These are phyloP conservation scores for Termitomyces sp. DNA, from an alignment of 768 basidiomycete species.

Conservation along the genomic window DNA sequence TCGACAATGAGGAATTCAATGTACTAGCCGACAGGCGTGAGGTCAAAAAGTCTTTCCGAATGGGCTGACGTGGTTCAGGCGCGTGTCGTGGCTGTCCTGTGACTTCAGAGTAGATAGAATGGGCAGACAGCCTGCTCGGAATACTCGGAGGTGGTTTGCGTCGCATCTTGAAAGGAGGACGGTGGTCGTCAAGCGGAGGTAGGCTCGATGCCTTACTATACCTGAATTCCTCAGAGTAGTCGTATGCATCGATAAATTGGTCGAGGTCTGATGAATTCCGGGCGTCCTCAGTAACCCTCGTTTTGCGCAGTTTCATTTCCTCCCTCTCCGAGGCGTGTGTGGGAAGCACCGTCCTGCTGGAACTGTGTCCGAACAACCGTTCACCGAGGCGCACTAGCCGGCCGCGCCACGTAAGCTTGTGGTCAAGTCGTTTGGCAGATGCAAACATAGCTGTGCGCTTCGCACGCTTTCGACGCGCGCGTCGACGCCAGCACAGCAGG, in stretches of 20 bases:
- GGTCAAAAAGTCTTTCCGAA: slow-evolving; percentile 41
- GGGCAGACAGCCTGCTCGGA: slow-evolving; percentile 33
- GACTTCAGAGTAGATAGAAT: slow-evolving; percentile 63
- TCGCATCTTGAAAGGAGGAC: slow-evolving; percentile 7
- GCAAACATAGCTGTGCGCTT: slow-evolving; percentile 67
- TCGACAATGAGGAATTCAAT: slow-evolving; percentile 31
- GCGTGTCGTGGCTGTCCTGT: slow-evolving; percentile 58
- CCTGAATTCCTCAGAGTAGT: slow-evolving; percentile 38
- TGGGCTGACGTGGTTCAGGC: slow-evolving; percentile 74
- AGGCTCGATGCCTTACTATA: slow-evolving; percentile 36
- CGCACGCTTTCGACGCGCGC: slow-evolving; percentile 63
- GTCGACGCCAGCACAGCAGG: slow-evolving; percentile 67
- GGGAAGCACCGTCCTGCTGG: slow-evolving; percentile 16
- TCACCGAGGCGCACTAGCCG: slow-evolving; percentile 55
- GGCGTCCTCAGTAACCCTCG: slow-evolving; percentile 48
- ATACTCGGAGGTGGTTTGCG: slow-evolving; percentile 14
- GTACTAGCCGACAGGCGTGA: slow-evolving; percentile 50
- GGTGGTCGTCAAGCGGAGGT: slow-evolving; percentile 30
- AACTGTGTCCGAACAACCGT: slow-evolving; percentile 49
- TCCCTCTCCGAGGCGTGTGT: slow-evolving; percentile 27
- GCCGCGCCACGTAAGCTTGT: slow-evolving; percentile 48
- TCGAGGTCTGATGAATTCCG: slow-evolving; percentile 46
- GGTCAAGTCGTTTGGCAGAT: slow-evolving; percentile 48
- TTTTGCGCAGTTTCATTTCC: slow-evolving; percentile 47
- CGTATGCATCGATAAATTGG: slow-evolving; percentile 47